A percentile compares a stretch with the other conserved stretches of the same genome.
Conservation (phyloP, 2,329 filamentous ascomycete genomes). For the Alternaria consortialis region DNA sequence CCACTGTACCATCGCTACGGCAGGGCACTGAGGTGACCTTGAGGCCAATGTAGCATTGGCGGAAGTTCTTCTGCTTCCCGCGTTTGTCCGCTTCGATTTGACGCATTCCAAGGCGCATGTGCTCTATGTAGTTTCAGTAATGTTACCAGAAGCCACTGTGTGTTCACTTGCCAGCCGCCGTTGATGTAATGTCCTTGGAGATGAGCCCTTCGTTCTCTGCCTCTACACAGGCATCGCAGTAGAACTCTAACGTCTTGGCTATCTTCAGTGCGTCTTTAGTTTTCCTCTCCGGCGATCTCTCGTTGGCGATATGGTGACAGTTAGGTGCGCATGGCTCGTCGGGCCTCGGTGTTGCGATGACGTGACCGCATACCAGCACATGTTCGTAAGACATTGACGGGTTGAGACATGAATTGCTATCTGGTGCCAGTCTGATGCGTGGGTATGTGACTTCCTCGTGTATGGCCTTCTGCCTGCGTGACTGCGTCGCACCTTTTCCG, state of each 20-base stretch:
- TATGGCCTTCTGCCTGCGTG: not conserved
- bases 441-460: conserved; percentile 21
- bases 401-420: conserved; percentile 3
- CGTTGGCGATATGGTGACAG: conserved; percentile 5
- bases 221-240: conserved; percentile 25
- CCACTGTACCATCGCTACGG: conserved; percentile 1
- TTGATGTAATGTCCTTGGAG: not conserved
- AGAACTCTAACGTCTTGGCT: conserved; percentile 1
- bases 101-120: not conserved
- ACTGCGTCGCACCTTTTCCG: not conserved
- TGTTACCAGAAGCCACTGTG: not conserved
- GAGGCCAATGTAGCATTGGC: conserved; percentile 24
- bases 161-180: conserved; percentile 1
- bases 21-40: conserved; percentile 20
- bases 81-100: not conserved
- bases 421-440: not conserved
- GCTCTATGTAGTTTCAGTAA: not conserved
- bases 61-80: conserved; percentile 10
- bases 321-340: conserved; percentile 22
- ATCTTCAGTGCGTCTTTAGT: not conserved
- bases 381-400: conserved; percentile 14
- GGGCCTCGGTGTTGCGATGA: conserved; percentile 4
- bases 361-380: conserved; percentile 17
- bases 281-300: not conserved
- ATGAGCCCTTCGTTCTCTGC: conserved; percentile 2